phyloP scores from a whole-genome alignment of 306 rosid species.

The Dryas octopetala region DNA sequence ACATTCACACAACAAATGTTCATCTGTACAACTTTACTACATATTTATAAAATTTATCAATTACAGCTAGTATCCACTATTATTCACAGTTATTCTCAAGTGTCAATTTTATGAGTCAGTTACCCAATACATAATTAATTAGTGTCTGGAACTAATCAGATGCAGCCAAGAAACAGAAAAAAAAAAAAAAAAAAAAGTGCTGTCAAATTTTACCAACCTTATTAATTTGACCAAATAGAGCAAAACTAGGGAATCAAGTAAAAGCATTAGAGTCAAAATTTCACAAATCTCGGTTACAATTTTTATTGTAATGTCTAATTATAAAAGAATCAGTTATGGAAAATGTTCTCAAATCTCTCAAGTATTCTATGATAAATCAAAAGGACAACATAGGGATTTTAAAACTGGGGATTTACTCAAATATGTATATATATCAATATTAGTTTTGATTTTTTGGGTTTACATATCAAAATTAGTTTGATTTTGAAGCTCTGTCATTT shows the following conservation, averaged over 20 bases:
- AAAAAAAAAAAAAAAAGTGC: background rate
- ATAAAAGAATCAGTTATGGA: no score
- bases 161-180: background rate
- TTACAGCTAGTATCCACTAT: background rate
- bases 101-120: background rate
- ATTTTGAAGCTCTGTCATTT: background rate
- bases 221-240: background rate
- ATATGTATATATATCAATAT: background rate
- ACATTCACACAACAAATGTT: background rate
- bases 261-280: background rate
- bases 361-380: no score
- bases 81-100: background rate
- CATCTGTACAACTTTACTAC: background rate
- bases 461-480: background rate
- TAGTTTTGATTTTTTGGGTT: background rate
- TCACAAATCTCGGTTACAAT: slow-evolving; percentile 6
- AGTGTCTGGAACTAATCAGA: background rate
- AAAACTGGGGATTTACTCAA: background rate
- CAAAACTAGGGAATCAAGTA: background rate
- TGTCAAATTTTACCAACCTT: background rate
- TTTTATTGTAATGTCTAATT: background rate
- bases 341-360: no score
- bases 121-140: background rate
- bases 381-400: background rate
- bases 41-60: background rate